Percentiles rank a stretch among this genome's conserved stretches.
Conservation (phyloP, 345 rosid species). For the Eucalyptus curtisii region DNA sequence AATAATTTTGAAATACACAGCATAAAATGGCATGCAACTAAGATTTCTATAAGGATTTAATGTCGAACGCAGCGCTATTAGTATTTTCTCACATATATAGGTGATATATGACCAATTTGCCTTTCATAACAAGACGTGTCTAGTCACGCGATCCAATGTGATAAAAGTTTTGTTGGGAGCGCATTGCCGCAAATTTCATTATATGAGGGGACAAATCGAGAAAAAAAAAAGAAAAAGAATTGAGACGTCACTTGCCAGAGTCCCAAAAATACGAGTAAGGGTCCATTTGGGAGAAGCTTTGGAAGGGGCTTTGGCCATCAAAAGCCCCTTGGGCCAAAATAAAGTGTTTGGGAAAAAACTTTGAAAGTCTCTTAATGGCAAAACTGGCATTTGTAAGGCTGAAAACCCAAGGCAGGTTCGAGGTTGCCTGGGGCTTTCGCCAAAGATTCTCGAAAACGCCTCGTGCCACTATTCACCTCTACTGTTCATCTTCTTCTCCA, state of each 20-base stretch:
- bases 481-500: no score
- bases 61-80: background rate
- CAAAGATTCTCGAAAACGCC: no score
- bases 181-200: background rate
- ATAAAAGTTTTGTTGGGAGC: background rate
- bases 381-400: no score
- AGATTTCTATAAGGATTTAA: background rate
- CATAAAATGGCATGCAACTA: background rate
- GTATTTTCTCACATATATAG: background rate
- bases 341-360: no score
- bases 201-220: background rate
- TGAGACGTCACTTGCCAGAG: background rate
- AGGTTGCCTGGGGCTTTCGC: no score
- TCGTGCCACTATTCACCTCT: no score
- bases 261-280: background rate
- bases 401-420: no score
- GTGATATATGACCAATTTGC: background rate
- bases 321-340: no score
- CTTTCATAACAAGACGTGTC: background rate
- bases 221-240: background rate
- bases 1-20: background rate
- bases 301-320: no score
- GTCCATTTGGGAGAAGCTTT: no score
- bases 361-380: no score
- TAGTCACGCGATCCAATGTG: background rate